Evolutionary conservation across 1,139 yeast genomes (phyloP).

Genomic region (Suhomyces bribrorum): DNA sequence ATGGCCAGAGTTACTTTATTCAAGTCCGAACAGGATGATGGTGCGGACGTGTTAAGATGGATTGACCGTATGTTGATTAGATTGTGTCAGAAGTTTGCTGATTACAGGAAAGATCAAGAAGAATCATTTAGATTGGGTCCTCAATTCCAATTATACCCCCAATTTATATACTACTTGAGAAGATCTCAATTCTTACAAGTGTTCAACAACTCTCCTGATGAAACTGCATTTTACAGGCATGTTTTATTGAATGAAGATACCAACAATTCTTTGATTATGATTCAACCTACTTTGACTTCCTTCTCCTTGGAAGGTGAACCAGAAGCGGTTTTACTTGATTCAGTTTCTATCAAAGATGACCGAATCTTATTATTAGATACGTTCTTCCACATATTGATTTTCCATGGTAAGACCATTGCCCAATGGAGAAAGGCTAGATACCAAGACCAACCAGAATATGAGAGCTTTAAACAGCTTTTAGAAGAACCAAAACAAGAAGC

Average conservation of each 20-base stretch:
- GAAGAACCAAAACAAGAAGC: conserved; percentile 94
- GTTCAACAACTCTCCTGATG: conserved; percentile 97
- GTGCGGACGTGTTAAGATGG: conserved; percentile 55
- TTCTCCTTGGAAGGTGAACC: conserved; percentile 81
- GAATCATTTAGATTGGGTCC: conserved; percentile 50
- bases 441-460: conserved; percentile 88
- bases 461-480: conserved; percentile 79
- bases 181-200: conserved; percentile 96
- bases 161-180: conserved; percentile 92
- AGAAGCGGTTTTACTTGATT: conserved; percentile 90
- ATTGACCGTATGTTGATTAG: conserved; percentile 52
- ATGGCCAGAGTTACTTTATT: conserved; percentile 92
- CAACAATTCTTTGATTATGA: conserved; percentile 92
- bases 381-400: conserved; percentile 92
- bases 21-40: conserved; percentile 74
- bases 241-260: conserved; percentile 89
- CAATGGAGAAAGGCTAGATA: conserved; percentile 96
- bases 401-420: conserved; percentile 93
- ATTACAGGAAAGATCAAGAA: conserved; percentile 50
- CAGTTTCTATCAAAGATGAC: conserved; percentile 89
- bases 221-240: conserved; percentile 96
- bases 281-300: conserved; percentile 91
- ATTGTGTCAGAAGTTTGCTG: conserved; percentile 54
- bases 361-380: conserved; percentile 87
- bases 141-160: conserved; percentile 69